phyloP scores from a whole-genome alignment of 1,139 yeast genomes.

The Kodamaea ohmeri region DNA sequence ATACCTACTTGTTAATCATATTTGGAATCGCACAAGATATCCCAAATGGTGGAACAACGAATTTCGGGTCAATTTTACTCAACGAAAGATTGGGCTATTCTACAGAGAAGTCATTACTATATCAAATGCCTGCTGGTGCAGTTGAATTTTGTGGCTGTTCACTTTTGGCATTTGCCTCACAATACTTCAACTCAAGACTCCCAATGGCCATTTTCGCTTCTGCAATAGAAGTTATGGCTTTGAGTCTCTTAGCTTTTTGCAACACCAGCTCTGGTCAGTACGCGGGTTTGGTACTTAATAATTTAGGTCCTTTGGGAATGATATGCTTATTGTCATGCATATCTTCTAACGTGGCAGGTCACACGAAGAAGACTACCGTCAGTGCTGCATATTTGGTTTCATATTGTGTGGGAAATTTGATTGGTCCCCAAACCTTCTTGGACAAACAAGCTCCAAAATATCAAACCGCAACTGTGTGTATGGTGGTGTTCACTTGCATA shows the following conservation, averaged over 20 bases:
- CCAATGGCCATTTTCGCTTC: slow-evolving; percentile 44
- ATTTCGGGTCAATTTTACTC: slow-evolving; percentile 48
- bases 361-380: slow-evolving; percentile 61
- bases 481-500: slow-evolving; percentile 41
- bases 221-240: slow-evolving; percentile 34
- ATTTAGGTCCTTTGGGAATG: slow-evolving; percentile 37
- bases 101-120: slow-evolving; percentile 33
- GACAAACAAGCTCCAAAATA: slow-evolving; percentile 52
- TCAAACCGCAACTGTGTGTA: slow-evolving; percentile 44
- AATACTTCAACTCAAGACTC: slow-evolving; percentile 24
- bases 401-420: slow-evolving; percentile 64
- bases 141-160: slow-evolving; percentile 45
- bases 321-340: slow-evolving; percentile 49
- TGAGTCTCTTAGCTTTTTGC: slow-evolving; percentile 50
- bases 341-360: slow-evolving; percentile 65
- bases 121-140: slow-evolving; percentile 37
- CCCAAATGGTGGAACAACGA: slow-evolving; percentile 53
- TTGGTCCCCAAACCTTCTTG: slow-evolving; percentile 70
- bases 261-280: slow-evolving; percentile 12
- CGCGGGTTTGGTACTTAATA: slow-evolving; percentile 15
- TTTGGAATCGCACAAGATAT: slow-evolving; percentile 42
- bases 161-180: slow-evolving; percentile 15
- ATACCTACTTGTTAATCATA: slow-evolving; percentile 42
- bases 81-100: slow-evolving; percentile 44
- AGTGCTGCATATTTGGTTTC: slow-evolving; percentile 60